Evolutionary conservation across 805 yeast species (phyloP).

Genomic region (Lipomyces anomalus): DNA sequence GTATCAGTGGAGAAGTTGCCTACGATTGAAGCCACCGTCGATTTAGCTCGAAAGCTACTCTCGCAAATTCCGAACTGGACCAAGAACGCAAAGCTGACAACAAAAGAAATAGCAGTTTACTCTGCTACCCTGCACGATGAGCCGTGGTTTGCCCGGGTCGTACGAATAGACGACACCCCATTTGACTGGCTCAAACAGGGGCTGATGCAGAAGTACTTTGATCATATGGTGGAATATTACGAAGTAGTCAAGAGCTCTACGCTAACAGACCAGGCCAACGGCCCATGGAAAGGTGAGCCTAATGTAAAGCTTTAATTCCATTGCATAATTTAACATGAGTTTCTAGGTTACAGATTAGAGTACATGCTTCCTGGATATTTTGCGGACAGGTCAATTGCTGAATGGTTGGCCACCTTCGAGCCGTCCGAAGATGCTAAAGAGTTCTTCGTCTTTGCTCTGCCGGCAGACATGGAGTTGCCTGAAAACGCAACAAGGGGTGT

Average conservation of each 20-base stretch:
- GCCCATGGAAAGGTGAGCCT: conserved; percentile 15
- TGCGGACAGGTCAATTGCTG: conserved; percentile 16
- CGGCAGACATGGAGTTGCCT: conserved; percentile 18
- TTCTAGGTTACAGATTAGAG: conserved; percentile 10
- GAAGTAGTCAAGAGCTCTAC: conserved; percentile 9
- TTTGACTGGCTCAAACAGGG: conserved; percentile 18
- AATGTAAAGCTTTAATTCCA: too few relatives aligned
- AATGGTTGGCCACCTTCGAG: conserved; percentile 10
- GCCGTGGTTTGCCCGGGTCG: conserved; percentile 16
- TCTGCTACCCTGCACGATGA: conserved; percentile 8
- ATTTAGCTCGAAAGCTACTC: conserved; percentile 6
- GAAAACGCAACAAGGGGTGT: conserved; percentile 17
- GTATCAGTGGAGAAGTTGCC: conserved; percentile 8
- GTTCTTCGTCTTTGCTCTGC: conserved; percentile 15
- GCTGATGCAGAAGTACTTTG: conserved; percentile 13
- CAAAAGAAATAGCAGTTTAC: conserved; percentile 7
- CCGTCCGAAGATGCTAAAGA: conserved; percentile 6
- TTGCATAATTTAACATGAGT: too few relatives aligned
- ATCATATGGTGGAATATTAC: conserved; percentile 16
- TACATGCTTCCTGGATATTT: conserved; percentile 19
- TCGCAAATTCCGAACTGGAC: conserved; percentile 1
- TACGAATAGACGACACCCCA: conserved; percentile 6
- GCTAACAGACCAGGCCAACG: conserved; percentile 1
- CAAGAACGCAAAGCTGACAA: conserved; percentile 1
- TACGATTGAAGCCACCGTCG: conserved; percentile 5